Evolutionary conservation across 257 asterid genomes (phyloP), one percentile per base, ranked within the genome.

Genomic region (Salvia rosmarinus): DNA sequence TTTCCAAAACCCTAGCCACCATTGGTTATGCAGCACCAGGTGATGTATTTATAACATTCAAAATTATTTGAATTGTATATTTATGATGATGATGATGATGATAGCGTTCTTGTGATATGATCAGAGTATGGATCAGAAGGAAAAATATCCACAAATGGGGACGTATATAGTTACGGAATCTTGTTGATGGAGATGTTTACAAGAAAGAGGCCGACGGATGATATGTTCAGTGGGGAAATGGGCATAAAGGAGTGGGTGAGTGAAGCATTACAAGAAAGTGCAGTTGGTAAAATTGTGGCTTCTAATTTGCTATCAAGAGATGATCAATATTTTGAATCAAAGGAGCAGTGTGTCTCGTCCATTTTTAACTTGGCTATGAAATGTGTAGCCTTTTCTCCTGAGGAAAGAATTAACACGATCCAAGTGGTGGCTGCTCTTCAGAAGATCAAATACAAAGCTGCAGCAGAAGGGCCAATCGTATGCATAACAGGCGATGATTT

Each of bases 21-120:
- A 60, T 80, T 11, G 81, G 84, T 11, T 80, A 80, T 17, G 55
- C 69, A 59, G 84, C 84, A 40, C 81, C 78, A 80, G 76, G 81
- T 80, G 49, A 67, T 56, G 12, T 9, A 9, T 9, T 6, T 64
- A 5, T 30, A 10, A 20, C 2, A 0, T 32, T 67, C 4, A 6
- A 19, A n/a, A 44, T 25, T 25, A 47, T 47, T 47, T n/a, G 54
- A 47, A 47, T 47, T n/a, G 5, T 14, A 5, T 5, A 47, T 4
- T 5, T 47, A 6, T 13, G 20, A 5, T 47, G 9, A n/a, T 16
- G 1, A 1, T 28, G 4, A 32, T 32, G 4, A 2, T 32, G 6
- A 32, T 32, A 25, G 37, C 6, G 37, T 32, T n/a, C 2, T n/a
- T 47, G 6, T 47, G 9, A 14, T n/a, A 8, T 1, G 7, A 42